A percentile compares a stretch with the other conserved stretches of the same genome.
Conservation (phyloP, 306 rosid genomes). For the Echinosophora koreensis region DNA sequence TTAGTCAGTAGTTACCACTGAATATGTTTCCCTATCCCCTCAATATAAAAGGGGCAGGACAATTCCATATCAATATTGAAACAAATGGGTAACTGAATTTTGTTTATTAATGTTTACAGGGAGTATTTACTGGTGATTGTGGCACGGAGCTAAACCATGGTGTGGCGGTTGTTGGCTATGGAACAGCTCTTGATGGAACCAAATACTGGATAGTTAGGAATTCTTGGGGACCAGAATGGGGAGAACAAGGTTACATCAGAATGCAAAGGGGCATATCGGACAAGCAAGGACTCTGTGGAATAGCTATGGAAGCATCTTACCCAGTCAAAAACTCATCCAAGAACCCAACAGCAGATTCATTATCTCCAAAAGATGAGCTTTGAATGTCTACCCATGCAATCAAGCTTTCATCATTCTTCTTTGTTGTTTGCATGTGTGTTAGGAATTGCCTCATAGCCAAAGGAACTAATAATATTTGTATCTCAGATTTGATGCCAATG, state of each 20-base stretch:
- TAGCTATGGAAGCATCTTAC: slow-evolving; percentile 84
- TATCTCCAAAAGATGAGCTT: slow-evolving; percentile 67
- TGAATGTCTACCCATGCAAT: slow-evolving; percentile 37
- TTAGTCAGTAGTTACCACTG: background rate
- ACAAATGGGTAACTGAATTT: background rate
- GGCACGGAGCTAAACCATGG: slow-evolving; percentile 83
- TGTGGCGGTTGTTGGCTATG: slow-evolving; percentile 85
- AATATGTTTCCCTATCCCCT: background rate
- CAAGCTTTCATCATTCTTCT: slow-evolving; percentile 13
- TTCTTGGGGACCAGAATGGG: slow-evolving; percentile 93
- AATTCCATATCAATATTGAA: background rate
- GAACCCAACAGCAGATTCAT: slow-evolving; percentile 52
- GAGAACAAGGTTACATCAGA: slow-evolving; percentile 90
- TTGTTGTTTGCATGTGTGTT: slow-evolving; percentile 38
- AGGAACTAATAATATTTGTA: slow-evolving; percentile 13
- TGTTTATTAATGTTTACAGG: slow-evolving; percentile 53
- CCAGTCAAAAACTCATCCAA: slow-evolving; percentile 72
- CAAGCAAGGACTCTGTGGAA: slow-evolving; percentile 75
- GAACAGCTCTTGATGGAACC: slow-evolving; percentile 78
- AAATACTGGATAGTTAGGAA: slow-evolving; percentile 86
- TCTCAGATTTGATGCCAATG: slow-evolving; percentile 5
- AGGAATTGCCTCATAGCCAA: slow-evolving; percentile 13
- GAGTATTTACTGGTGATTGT: slow-evolving; percentile 80
- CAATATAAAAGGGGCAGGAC: background rate
- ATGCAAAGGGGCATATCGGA: slow-evolving; percentile 62